These are phyloP conservation scores for Serendipita sp. DNA, from an alignment of 768 basidiomycete species.

Conservation along the genomic window DNA sequence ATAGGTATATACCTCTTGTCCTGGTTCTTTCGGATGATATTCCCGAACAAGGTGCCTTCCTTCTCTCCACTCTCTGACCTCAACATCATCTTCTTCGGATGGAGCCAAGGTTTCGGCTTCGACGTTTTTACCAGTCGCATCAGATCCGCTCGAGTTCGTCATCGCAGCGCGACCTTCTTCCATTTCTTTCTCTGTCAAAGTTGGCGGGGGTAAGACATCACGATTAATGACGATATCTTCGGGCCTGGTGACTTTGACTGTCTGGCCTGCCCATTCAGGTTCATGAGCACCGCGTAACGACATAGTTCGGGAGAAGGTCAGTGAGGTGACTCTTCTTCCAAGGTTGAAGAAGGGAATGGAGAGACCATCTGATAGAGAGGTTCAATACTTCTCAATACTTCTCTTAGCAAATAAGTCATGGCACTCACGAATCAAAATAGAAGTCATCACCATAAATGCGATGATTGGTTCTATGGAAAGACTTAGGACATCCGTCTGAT, in stretches of 20 bases:
- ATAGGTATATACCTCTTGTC: conserved; percentile 42
- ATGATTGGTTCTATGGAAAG: conserved; percentile 82
- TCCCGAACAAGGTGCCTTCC: conserved; percentile 55
- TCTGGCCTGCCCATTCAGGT: conserved; percentile 77
- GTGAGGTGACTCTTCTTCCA: conserved; percentile 76
- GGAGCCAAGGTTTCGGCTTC: conserved; percentile 8
- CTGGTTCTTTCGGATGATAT: conserved; percentile 31
- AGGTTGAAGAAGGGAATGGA: conserved; percentile 93
- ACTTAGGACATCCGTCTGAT: conserved; percentile 49
- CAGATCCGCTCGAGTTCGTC: conserved; percentile 11
- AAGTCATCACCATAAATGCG: conserved; percentile 85
- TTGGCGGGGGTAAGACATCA: conserved; percentile 30
- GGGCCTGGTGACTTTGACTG: conserved; percentile 48
- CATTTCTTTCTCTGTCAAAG: conserved; percentile 18
- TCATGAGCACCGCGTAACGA: conserved; percentile 42
- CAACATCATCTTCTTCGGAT: conserved; percentile 10
- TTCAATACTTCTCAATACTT: neutral
- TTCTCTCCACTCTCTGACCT: conserved; percentile 47
- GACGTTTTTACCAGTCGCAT: conserved; percentile 10
- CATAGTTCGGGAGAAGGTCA: conserved; percentile 64
- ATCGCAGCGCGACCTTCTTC: conserved; percentile 13
- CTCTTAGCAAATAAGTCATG: neutral
- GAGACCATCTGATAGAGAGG: conserved; percentile 40
- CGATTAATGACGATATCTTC: conserved; percentile 78
- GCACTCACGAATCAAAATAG: conserved; percentile 62